These are phyloP conservation scores for Puccinia sorghi DNA, from an alignment of 1,284 basidiomycete genomes.

Conservation along the genomic window DNA sequence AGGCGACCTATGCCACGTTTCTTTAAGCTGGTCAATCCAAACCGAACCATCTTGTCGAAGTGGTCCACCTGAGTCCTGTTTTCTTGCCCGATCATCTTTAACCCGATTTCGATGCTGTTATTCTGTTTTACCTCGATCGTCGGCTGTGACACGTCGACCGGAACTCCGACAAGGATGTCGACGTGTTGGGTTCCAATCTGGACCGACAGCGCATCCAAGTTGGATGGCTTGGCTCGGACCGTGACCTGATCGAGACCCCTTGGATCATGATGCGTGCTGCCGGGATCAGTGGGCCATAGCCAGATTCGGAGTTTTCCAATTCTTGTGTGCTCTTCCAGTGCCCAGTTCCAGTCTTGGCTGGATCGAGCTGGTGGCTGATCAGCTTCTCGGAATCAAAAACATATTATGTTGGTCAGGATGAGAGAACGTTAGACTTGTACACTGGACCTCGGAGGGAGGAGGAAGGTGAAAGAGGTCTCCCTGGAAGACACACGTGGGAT, in stretches of 20 bases:
- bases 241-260: background rate
- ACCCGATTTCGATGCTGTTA: slow-evolving; percentile 14
- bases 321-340: slow-evolving; percentile 24
- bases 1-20: background rate
- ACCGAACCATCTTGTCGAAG: background rate
- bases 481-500: slow-evolving; percentile 2
- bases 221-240: background rate
- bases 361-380: background rate
- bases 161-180: background rate
- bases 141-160: background rate
- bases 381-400: background rate
- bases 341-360: slow-evolving; percentile 19
- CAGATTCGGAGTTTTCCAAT: slow-evolving; percentile 24
- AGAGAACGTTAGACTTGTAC: background rate
- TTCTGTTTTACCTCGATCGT: background rate
- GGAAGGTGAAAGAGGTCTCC: slow-evolving; percentile 9
- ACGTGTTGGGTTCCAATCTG: slow-evolving; percentile 4
- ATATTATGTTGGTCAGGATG: background rate
- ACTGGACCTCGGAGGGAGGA: background rate
- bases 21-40: background rate
- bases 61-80: background rate
- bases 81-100: background rate
- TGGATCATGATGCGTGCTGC: background rate
- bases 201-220: background rate
- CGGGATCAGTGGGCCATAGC: background rate